Conservation (phyloP, 2,329 filamentous ascomycete species). For the Exophiala sp. region DNA sequence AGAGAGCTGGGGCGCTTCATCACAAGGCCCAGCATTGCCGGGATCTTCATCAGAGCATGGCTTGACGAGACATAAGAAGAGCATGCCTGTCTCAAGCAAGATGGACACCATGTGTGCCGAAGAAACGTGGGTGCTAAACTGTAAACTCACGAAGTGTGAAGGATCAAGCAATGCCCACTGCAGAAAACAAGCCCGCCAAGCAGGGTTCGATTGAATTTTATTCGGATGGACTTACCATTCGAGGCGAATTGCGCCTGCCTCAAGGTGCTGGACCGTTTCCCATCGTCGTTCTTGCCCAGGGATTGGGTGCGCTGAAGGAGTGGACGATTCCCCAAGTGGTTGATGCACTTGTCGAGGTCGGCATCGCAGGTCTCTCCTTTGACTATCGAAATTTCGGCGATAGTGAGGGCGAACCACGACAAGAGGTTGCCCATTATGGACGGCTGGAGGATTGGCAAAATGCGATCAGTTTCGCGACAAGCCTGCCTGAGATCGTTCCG, state of each 20-base stretch:
- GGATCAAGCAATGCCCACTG: not conserved
- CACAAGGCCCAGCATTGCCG: not conserved
- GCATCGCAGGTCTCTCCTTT: slow-evolving; percentile 16
- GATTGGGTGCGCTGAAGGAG: slow-evolving; percentile 14
- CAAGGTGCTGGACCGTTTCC: slow-evolving; percentile 5
- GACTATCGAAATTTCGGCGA: slow-evolving; percentile 28
- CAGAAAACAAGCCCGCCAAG: not conserved
- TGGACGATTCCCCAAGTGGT: slow-evolving; percentile 18
- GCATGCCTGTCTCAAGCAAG: not conserved
- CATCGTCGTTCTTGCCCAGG: slow-evolving; percentile 14
- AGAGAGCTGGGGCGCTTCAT: too few relatives aligned
- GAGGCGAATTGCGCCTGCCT: slow-evolving; percentile 10
- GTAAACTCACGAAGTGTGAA: too few relatives aligned
- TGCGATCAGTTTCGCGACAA: slow-evolving; percentile 39
- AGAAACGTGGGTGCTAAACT: too few relatives aligned
- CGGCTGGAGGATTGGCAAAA: slow-evolving; percentile 36
- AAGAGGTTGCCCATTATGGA: slow-evolving; percentile 33
- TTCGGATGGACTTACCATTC: slow-evolving; percentile 13
- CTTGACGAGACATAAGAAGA: not conserved
- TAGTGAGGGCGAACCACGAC: slow-evolving; percentile 31
- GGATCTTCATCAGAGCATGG: not conserved
- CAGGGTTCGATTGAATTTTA: slow-evolving; percentile 8
- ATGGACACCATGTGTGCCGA: not conserved
- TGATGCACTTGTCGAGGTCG: slow-evolving; percentile 8
- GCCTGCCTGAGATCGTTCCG: slow-evolving; percentile 31